These are phyloP conservation scores for Phytophthora sojae DNA, from an alignment of 352 stramenopile genomes.

Conservation along the genomic window DNA sequence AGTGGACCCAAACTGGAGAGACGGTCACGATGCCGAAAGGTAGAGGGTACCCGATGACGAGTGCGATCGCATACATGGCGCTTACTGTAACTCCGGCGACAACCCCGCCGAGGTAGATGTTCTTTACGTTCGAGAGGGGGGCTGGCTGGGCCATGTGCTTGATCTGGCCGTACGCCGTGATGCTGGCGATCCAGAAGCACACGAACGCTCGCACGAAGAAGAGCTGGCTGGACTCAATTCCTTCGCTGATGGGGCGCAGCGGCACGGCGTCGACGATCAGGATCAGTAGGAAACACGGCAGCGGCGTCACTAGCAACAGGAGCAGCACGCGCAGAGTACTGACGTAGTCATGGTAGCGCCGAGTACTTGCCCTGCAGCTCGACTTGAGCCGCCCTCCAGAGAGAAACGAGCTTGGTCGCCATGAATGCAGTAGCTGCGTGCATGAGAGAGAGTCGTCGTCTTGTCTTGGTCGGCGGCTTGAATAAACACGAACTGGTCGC, in stretches of 20 bases:
- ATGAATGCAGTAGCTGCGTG: neutral
- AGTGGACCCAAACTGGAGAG: constrained; percentile 6
- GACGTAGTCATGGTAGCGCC: neutral
- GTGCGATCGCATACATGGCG: constrained; percentile 9
- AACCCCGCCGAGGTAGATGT: constrained; percentile 1
- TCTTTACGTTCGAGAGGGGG: neutral
- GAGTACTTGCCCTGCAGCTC: constrained; percentile 6
- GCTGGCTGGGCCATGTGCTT: constrained; percentile 6
- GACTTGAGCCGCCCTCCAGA: neutral
- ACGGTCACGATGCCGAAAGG: constrained; percentile 35
- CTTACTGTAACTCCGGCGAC: neutral
- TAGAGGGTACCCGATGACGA: constrained; percentile 36
- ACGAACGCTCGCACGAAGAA: constrained; percentile 14
- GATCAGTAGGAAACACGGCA: constrained; percentile 4
- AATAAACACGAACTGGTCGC: neutral
- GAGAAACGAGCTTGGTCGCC: neutral
- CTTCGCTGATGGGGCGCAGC: constrained; percentile 1
- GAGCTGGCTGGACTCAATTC: neutral
- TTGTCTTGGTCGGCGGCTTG: neutral
- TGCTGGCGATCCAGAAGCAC: constrained; percentile 9
- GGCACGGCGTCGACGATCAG: neutral
- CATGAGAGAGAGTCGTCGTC: neutral
- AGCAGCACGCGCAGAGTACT: neutral
- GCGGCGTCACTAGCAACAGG: neutral
- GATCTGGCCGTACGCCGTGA: constrained; percentile 10